These are phyloP conservation scores for Globisporangium mamillatum DNA, from an alignment of 352 stramenopile species.

Conservation along the genomic window DNA sequence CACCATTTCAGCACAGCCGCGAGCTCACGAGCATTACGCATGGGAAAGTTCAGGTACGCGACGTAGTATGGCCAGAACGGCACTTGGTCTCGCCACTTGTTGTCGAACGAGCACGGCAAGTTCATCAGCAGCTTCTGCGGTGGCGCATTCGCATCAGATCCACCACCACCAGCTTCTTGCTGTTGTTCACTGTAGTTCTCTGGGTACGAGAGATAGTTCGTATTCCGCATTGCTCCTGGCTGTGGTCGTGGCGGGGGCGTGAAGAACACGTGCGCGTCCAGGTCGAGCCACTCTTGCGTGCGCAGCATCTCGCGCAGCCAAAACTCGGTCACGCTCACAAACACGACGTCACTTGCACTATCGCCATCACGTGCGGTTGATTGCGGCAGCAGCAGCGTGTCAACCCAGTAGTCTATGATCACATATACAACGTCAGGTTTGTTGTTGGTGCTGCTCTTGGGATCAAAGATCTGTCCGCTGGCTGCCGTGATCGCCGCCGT, in stretches of 20 bases:
- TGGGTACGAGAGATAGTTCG: slow-evolving; percentile 39
- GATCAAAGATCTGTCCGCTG: slow-evolving; percentile 17
- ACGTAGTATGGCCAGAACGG: slow-evolving; percentile 75
- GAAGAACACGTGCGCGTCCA: slow-evolving; percentile 44
- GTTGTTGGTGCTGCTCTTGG: background rate
- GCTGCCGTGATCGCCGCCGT: slow-evolving; percentile 12
- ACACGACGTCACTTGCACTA: background rate
- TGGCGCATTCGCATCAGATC: background rate
- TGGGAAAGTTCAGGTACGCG: slow-evolving; percentile 41
- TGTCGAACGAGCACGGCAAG: slow-evolving; percentile 47
- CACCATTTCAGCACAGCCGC: slow-evolving; percentile 39
- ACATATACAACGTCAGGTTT: slow-evolving; percentile 27
- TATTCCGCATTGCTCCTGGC: background rate
- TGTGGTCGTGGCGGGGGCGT: slow-evolving; percentile 25
- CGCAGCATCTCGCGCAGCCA: slow-evolving; percentile 53
- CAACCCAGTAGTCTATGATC: slow-evolving; percentile 54
- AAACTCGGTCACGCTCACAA: slow-evolving; percentile 42
- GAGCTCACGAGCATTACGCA: slow-evolving; percentile 36
- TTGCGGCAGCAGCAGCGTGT: slow-evolving; percentile 14
- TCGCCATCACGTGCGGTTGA: background rate
- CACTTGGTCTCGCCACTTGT: slow-evolving; percentile 30
- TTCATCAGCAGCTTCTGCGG: slow-evolving; percentile 18
- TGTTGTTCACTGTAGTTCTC: slow-evolving; percentile 8
- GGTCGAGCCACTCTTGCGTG: slow-evolving; percentile 31
- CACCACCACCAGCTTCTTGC: background rate